A percentile compares a stretch with the other conserved stretches of the same genome.
Conservation (phyloP, 2,329 filamentous ascomycete genomes). For the Aspergillus puulaauensis region DNA sequence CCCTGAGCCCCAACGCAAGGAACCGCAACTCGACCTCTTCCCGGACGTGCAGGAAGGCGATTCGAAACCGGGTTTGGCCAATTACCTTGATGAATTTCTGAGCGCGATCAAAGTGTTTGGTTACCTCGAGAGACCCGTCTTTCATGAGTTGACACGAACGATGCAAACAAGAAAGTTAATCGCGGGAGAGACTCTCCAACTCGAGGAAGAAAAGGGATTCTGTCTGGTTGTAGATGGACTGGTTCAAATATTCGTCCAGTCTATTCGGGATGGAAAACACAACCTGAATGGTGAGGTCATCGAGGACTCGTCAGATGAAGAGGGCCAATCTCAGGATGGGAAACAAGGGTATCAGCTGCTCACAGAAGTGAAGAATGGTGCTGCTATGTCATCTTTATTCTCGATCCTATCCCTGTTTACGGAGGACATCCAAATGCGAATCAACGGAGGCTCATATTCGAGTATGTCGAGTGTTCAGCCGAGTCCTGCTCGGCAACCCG, state of each 20-base stretch:
- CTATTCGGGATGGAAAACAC: slow-evolving; percentile 53
- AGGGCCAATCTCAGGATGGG: slow-evolving; percentile 60
- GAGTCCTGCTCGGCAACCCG: slow-evolving; percentile 32
- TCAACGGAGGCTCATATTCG: slow-evolving; percentile 57
- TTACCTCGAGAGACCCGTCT: slow-evolving; percentile 92
- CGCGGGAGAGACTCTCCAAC: slow-evolving; percentile 87
- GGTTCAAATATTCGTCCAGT: slow-evolving; percentile 98
- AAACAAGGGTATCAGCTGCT: slow-evolving; percentile 90
- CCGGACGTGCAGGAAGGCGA: slow-evolving; percentile 89
- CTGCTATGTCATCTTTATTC: slow-evolving; percentile 97
- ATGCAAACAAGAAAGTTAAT: slow-evolving; percentile 98
- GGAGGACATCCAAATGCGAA: slow-evolving; percentile 80
- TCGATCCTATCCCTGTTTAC: slow-evolving; percentile 97
- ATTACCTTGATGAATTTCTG: slow-evolving; percentile 95
- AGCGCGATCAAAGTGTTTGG: slow-evolving; percentile 99
- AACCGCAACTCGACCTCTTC: slow-evolving; percentile 92
- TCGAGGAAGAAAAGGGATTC: slow-evolving; percentile 98
- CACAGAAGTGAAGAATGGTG: slow-evolving; percentile 96
- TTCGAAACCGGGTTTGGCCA: slow-evolving; percentile 86
- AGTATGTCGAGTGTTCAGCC: slow-evolving; percentile 34
- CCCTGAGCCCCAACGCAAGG: slow-evolving; percentile 91
- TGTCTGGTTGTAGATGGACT: slow-evolving; percentile 95
- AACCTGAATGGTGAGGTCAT: slow-evolving; percentile 42
- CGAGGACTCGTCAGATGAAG: slow-evolving; percentile 63
- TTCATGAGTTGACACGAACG: slow-evolving; percentile 93